These are phyloP conservation scores for Leucogyrophana mollusca DNA, from an alignment of 768 basidiomycete genomes.

Conservation along the genomic window DNA sequence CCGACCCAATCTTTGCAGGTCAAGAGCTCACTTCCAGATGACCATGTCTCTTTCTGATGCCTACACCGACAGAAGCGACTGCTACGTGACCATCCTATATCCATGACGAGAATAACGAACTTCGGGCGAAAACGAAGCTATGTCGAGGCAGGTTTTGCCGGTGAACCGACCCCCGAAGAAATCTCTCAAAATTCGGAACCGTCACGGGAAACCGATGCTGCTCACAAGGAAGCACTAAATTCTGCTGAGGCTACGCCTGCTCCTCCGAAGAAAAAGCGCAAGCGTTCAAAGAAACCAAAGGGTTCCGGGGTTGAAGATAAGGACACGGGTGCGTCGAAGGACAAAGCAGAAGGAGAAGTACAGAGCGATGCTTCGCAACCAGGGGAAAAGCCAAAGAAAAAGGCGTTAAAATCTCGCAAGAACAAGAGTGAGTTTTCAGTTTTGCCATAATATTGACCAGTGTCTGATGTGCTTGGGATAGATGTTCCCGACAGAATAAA, in stretches of 20 bases:
- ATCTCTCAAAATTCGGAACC: not conserved
- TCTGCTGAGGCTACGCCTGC: conserved; percentile 10
- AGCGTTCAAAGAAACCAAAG: conserved; percentile 47
- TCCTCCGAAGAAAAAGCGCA: conserved; percentile 59
- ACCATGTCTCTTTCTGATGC: no score
- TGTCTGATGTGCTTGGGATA: conserved; percentile 7
- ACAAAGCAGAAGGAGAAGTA: conserved; percentile 15
- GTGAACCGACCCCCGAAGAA: conserved; percentile 6
- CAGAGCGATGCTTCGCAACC: conserved; percentile 15
- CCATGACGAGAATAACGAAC: conserved; percentile 79
- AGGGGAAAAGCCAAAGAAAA: conserved; percentile 28
- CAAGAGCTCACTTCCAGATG: no score
- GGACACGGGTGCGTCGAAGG: conserved; percentile 14
- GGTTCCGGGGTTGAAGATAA: conserved; percentile 6
- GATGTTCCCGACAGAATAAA: conserved; percentile 18
- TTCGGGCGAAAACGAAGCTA: conserved; percentile 75
- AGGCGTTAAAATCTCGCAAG: conserved; percentile 26
- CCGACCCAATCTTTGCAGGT: no score
- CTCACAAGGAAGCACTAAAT: not conserved
- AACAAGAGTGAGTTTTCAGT: conserved; percentile 18
- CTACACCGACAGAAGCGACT: no score
- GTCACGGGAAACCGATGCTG: not conserved
- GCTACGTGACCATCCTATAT: no score
- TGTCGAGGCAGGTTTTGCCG: conserved; percentile 57
- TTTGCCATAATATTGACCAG: conserved; percentile 3